phyloP scores from a whole-genome alignment of 768 basidiomycete species.

The Ramaria sp. region DNA sequence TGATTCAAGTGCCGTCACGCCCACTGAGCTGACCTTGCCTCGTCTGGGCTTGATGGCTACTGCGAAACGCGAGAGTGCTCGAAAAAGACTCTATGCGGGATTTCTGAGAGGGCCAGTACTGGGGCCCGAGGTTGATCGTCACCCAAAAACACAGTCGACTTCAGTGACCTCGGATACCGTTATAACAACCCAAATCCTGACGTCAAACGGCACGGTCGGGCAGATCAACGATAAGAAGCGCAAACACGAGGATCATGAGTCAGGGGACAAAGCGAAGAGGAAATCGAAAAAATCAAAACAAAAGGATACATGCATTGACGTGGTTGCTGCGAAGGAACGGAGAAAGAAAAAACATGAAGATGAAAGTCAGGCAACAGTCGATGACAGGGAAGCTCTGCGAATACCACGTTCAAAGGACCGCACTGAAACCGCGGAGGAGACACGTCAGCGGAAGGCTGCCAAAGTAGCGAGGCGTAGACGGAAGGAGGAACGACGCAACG shows the following conservation, averaged over 20 bases:
- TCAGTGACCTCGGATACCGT: neutral
- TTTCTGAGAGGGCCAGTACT: slow-evolving; percentile 75
- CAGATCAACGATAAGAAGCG: neutral
- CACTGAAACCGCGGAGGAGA: neutral
- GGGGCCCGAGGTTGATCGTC: slow-evolving; percentile 29
- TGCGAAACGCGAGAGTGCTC: slow-evolving; percentile 75
- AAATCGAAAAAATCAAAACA: neutral
- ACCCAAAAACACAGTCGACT: neutral
- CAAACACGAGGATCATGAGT: neutral
- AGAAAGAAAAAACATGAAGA: neutral
- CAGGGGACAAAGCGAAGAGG: neutral
- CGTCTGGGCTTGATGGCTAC: slow-evolving; percentile 43
- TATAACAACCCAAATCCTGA: no score
- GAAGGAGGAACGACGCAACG: neutral
- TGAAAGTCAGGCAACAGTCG: neutral
- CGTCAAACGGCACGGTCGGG: neutral
- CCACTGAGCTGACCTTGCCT: slow-evolving; percentile 22
- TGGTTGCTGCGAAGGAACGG: neutral
- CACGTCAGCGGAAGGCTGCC: neutral
- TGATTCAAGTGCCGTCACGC: slow-evolving; percentile 26
- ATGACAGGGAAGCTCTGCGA: no score
- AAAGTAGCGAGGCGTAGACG: neutral
- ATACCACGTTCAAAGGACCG: neutral
- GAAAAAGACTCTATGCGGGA: slow-evolving; percentile 59
- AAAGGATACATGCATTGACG: neutral